A percentile compares a stretch with the other conserved stretches of the same genome.
Evolutionary conservation across 331 rosid genomes (phyloP).

Genomic region (Erythrophleum ivorense): DNA sequence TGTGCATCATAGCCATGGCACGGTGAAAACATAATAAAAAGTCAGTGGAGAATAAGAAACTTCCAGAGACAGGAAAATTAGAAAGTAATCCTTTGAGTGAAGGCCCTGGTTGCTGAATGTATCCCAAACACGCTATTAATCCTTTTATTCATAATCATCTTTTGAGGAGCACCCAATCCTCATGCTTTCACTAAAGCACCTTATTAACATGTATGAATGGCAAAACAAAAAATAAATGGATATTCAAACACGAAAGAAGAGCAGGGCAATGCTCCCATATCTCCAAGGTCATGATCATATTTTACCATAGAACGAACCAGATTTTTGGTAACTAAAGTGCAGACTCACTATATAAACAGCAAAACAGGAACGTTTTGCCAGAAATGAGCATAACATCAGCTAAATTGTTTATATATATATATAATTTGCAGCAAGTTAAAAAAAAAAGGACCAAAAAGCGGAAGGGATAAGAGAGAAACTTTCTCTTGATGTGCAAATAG

Average conservation of each 20-base stretch:
- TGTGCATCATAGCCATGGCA: neutral
- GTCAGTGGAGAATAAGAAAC: neutral
- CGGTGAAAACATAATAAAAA: neutral
- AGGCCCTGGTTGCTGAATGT: neutral
- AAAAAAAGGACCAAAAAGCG: neutral
- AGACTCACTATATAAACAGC: constrained; percentile 9
- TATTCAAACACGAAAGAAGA: neutral
- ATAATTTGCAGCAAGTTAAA: neutral
- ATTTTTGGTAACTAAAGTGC: neutral
- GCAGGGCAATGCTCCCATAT: neutral
- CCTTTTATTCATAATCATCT: neutral
- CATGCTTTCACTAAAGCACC: neutral
- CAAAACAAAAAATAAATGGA: neutral
- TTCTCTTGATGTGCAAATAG: neutral
- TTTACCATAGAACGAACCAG: neutral
- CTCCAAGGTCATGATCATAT: neutral
- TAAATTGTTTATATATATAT: constrained; percentile 10
- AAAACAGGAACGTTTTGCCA: neutral
- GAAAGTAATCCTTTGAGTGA: neutral
- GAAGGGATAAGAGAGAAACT: neutral
- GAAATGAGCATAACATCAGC: constrained; percentile 3
- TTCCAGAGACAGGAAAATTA: neutral
- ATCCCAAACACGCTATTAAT: neutral
- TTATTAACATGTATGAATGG: neutral
- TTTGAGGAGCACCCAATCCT: neutral